A percentile compares a stretch with the other conserved stretches of the same genome.
Evolutionary conservation across 192 early-diverging fungal genomes (phyloP).

Genomic region (Chytriomyces sp.): DNA sequence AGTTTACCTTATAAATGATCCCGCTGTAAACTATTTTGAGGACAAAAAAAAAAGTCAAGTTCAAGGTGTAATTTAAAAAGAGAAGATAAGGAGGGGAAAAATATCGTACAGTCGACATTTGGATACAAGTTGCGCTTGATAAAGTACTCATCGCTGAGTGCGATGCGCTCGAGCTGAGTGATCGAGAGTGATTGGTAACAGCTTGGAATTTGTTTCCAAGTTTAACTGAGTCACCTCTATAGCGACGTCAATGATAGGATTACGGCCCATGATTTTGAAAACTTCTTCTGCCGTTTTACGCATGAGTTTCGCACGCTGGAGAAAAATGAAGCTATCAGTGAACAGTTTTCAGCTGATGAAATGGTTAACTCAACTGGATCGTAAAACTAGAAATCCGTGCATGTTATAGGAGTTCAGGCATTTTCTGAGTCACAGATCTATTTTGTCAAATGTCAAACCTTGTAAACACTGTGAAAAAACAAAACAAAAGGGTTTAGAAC

Average conservation of each 20-base stretch:
- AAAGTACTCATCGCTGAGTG: conserved; percentile 68
- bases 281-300: conserved; percentile 60
- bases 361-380: neutral
- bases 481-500: neutral
- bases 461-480: conserved; percentile 59
- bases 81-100: neutral
- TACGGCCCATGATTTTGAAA: conserved; percentile 67
- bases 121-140: conserved; percentile 68
- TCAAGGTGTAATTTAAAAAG: too few species aligned
- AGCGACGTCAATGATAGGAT: conserved; percentile 68
- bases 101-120: conserved; percentile 54
- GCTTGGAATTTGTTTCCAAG: neutral
- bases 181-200: neutral
- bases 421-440: too few species aligned
- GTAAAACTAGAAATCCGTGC: neutral
- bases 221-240: conserved; percentile 41
- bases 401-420: neutral
- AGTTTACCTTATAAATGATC: conserved; percentile 62
- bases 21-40: conserved; percentile 48
- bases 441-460: conserved; percentile 60
- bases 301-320: conserved; percentile 61
- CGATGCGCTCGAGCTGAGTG: conserved; percentile 57
- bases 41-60: too few species aligned
- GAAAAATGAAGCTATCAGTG: conserved; percentile 5
- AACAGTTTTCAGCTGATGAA: neutral